Evolutionary conservation across 225 moss, liverwort and hornwort species (phyloP).

Genomic region (Bryoerythrophyllum caledonicum): DNA sequence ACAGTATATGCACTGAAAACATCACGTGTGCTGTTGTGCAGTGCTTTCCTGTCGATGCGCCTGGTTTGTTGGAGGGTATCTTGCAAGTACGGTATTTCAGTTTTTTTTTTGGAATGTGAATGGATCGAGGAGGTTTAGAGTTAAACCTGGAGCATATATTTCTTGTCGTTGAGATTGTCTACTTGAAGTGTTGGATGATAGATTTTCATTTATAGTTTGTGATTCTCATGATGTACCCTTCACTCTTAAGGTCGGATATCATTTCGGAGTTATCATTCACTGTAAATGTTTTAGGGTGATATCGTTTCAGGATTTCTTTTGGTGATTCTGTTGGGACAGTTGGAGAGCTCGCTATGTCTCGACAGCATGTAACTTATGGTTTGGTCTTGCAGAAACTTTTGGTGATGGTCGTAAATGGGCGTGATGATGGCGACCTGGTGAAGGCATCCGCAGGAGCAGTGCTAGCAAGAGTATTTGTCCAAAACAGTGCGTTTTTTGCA

Average conservation of each 20-base stretch:
- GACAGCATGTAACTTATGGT: slow-evolving; percentile 22
- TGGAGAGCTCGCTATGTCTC: not conserved
- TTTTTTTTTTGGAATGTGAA: slow-evolving; percentile 11
- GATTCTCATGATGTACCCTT: slow-evolving; percentile 1
- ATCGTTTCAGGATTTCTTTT: not conserved
- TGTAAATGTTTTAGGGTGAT: not conserved
- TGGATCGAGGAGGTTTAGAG: slow-evolving; percentile 9
- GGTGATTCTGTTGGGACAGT: not conserved
- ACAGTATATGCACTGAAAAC: slow-evolving; percentile 6
- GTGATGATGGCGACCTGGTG: slow-evolving; percentile 88
- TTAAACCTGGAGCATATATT: not conserved
- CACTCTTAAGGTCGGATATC: slow-evolving; percentile 3
- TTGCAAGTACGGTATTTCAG: slow-evolving; percentile 60
- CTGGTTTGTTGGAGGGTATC: slow-evolving; percentile 83
- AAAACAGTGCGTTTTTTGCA: slow-evolving; percentile 93
- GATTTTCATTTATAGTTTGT: too few species aligned
- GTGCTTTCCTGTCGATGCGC: slow-evolving; percentile 95
- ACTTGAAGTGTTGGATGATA: slow-evolving; percentile 11
- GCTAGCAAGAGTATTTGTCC: slow-evolving; percentile 93
- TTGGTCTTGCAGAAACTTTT: slow-evolving; percentile 76
- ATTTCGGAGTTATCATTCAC: slow-evolving; percentile 8
- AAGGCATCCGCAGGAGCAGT: slow-evolving; percentile 96
- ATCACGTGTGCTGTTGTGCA: slow-evolving; percentile 39
- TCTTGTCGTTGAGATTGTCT: slow-evolving; percentile 3
- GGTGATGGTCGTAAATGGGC: slow-evolving; percentile 89